Conservation (phyloP, 331 rosid genomes). For the Pyrus hybrid region DNA sequence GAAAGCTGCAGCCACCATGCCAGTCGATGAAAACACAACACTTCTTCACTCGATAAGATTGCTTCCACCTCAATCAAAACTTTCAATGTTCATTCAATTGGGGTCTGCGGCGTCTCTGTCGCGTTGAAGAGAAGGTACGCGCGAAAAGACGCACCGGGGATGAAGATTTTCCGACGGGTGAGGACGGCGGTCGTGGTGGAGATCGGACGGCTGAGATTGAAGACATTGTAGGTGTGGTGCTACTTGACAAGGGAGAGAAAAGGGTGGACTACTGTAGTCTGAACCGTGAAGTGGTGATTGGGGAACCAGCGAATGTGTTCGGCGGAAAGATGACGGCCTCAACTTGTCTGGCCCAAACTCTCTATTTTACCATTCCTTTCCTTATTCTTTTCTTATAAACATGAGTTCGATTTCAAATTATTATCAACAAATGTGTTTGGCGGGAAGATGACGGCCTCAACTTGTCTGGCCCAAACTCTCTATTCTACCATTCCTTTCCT, state of each 20-base stretch:
- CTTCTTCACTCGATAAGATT: conserved; percentile 37
- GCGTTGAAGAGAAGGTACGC: background rate
- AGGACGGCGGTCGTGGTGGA: conserved; percentile 29
- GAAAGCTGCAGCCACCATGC: conserved; percentile 34
- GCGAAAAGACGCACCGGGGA: background rate
- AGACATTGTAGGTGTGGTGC: conserved; percentile 31
- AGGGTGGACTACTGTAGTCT: background rate
- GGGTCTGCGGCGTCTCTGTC: conserved; percentile 15
- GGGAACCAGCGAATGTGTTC: background rate
- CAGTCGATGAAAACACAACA: conserved; percentile 39
- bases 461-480: no score
- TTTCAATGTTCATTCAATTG: background rate
- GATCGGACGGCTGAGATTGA: conserved; percentile 37
- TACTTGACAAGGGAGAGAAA: background rate
- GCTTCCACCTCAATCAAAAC: background rate
- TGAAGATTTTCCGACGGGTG: background rate
- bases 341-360: no score
- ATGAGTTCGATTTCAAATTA: no score
- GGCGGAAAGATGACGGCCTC: no score
- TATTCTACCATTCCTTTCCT: no score
- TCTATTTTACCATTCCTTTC: no score
- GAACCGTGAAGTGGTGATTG: background rate
- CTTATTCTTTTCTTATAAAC: no score
- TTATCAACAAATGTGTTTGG: background rate
- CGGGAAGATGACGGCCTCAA: no score